Evolutionary conservation across 352 stramenopile species (phyloP), one percentile per base, ranked within the genome.

Genomic region (Globisporangium heterothallicum): DNA sequence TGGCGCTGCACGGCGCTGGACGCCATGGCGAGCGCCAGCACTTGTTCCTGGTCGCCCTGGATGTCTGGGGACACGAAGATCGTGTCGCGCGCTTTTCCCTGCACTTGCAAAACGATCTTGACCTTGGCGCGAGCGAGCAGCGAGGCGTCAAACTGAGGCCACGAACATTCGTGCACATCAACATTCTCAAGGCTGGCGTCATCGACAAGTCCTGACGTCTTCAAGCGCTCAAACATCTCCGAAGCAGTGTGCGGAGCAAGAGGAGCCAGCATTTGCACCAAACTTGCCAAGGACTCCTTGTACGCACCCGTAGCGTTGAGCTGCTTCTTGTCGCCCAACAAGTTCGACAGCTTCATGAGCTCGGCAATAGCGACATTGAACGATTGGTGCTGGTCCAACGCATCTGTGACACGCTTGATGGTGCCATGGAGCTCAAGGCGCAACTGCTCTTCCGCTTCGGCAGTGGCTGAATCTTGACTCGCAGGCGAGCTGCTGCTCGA

Each of bases 361-460:
- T 95, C 84, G 6, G 85, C 85, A 56, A 95, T 93, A 42, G 84
- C 84, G 19, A 95, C 84, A 53, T 94, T 94, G 61, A 95, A 95
- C 35, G 84, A 84, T 59, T 94, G 81, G 51, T 79, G 75, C 41
- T 81, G 59, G 30, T 88, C 74, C 38, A 95, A 54, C 10, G 77
- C 78, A 24, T 92, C 72, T 0, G 84, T 91, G 36, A 94, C 85
- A 22, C 79, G 77, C 63, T 92, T 78, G 63, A 94, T 92, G 13
- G 80, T 79, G n/a, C 65, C 66, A 48, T 94, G 84, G 18, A 92
- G 52, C 34, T 84, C 62, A 21, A 86, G 56, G 4, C 60, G 64
- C 27, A 95, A 56, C 42, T 80, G 64, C 6, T 73, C 60, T 42
- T 77, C 57, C 7, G 64, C 58, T 16, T 56, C 35, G 6, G 10